These are phyloP conservation scores for Colletotrichum lini DNA, from an alignment of 2,329 filamentous ascomycete species.

Conservation along the genomic window DNA sequence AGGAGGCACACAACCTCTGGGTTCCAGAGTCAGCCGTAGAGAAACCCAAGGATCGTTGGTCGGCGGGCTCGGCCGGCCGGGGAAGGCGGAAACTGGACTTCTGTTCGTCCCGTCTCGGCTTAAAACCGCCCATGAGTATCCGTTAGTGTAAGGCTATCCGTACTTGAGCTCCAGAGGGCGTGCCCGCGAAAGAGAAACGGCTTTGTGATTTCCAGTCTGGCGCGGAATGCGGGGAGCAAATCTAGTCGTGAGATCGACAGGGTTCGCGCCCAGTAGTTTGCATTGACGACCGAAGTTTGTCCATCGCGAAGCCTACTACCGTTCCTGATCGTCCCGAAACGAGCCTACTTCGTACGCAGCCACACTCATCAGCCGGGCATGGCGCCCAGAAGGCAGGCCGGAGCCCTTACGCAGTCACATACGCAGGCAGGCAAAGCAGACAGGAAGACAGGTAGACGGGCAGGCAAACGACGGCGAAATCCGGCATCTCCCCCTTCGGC, in stretches of 20 bases:
- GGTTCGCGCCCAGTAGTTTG: slow-evolving; percentile 28
- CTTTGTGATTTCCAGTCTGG: background rate
- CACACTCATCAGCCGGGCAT: background rate
- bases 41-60: background rate
- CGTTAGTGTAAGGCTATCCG: background rate
- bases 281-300: slow-evolving; percentile 30
- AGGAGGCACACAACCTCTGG: background rate
- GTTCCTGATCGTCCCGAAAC: slow-evolving; percentile 19
- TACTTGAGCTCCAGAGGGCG: background rate
- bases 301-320: background rate
- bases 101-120: slow-evolving; percentile 34
- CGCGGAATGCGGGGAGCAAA: slow-evolving; percentile 26
- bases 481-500: background rate
- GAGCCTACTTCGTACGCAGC: slow-evolving; percentile 14
- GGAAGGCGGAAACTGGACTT: slow-evolving; percentile 6
- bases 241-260: slow-evolving; percentile 33
- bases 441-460: too few species aligned
- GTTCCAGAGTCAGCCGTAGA: background rate
- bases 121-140: background rate
- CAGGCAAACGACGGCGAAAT: background rate
- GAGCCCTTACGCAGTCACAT: background rate
- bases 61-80: slow-evolving; percentile 7
- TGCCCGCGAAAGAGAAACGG: background rate
- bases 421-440: background rate
- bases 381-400: background rate